Conservation (phyloP, 2,329 filamentous ascomycete genomes). For the Chalara sp. region DNA sequence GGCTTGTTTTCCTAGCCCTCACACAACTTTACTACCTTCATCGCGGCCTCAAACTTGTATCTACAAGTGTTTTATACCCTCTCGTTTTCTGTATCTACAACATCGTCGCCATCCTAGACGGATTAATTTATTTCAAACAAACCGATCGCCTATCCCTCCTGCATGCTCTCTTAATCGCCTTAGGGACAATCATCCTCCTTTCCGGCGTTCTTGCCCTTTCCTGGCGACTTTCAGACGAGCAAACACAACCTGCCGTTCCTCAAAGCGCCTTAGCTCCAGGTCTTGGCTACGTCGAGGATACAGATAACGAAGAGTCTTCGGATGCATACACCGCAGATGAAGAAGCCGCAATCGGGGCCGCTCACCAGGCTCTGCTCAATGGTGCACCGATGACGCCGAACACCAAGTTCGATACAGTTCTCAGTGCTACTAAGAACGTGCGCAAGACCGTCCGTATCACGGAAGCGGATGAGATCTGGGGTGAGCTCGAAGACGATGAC, state of each 20-base stretch:
- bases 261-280: constrained; percentile 74
- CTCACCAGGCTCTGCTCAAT: constrained; percentile 23
- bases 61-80: constrained; percentile 91
- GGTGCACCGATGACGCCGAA: constrained; percentile 24
- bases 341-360: constrained; percentile 23
- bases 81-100: constrained; percentile 99
- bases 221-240: constrained; percentile 82
- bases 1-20: constrained; percentile 73
- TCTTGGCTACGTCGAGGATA: constrained; percentile 71
- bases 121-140: constrained; percentile 93
- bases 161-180: constrained; percentile 72
- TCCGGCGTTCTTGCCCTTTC: constrained; percentile 85
- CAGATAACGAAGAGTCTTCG: constrained; percentile 45
- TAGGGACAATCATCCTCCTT: constrained; percentile 82
- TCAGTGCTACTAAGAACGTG: constrained; percentile 20
- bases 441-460: constrained; percentile 30
- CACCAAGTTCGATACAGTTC: constrained; percentile 24
- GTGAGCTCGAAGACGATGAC: constrained; percentile 65
- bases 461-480: constrained; percentile 79
- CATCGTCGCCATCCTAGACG: constrained; percentile 95
- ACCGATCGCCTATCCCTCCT: constrained; percentile 69
- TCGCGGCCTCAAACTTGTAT: constrained; percentile 86
- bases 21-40: constrained; percentile 94
- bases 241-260: constrained; percentile 51
- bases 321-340: constrained; percentile 40